Evolutionary conservation across 2,329 filamentous ascomycete species (phyloP), one percentile per base, ranked within the genome.

Genomic region (Aspergillus fischeri): DNA sequence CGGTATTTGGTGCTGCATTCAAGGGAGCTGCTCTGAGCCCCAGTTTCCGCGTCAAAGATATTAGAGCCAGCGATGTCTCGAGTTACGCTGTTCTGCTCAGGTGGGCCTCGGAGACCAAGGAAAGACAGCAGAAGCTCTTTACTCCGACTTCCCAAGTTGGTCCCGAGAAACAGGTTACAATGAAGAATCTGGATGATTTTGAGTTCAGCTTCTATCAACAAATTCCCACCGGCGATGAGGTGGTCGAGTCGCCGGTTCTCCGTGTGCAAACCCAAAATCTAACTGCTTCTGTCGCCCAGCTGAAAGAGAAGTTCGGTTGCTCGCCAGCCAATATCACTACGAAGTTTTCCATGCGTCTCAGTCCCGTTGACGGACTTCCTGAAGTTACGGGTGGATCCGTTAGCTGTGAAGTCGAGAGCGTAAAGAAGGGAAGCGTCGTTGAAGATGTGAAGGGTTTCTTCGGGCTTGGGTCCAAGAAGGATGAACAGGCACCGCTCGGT

Each of bases 11-110:
- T 66, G 93, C 94, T 55, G 92, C 89, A 28, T 97, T 99, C 82
- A 91, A 92, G 70, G 94, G 91, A 52, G 94, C 94, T 53, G 86
- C 91, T 65, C 82, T 99, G 57, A 97, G 91, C 76, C 92, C 93
- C 44, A 93, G 90, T 72, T 99, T 99, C 86, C 88, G 92, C 60
- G 94, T 99, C 71, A 99, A 97, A 82, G 94, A 97, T 70, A 99
- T 99, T 63, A 84, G 90, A 58, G 85, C 90, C 52, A 83, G 80
- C n/a, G 94, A 99, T 67, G 85, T 83, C 24, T 84, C 90, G 45
- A 81, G 82, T 47, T 97, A 94, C 71, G 80, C 86, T 2, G 83
- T 89, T 28, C 86, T 86, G 56, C 83, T 96, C 67, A 89, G 88
- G 73, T 96, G 91, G 84, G 84, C 79, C 41, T 81, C 84, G 56